Conservation (phyloP, 306 rosid genomes). For the Castanea mollissima region DNA sequence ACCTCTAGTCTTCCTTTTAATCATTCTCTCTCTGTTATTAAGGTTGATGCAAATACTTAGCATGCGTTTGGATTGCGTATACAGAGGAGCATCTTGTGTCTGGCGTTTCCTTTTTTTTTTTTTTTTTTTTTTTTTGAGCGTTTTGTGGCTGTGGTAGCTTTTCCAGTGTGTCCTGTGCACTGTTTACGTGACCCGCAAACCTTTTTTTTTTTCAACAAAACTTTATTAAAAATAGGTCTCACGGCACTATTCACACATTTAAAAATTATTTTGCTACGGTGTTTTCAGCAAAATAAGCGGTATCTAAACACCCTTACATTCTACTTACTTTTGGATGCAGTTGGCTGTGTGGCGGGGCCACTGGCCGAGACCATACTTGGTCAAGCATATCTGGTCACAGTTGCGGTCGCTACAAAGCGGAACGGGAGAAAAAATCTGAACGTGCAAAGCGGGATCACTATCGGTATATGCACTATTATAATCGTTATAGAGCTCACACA, state of each 20-base stretch:
- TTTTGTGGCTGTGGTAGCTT: too few species aligned
- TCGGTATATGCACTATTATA: constrained; percentile 92
- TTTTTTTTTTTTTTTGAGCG: too few species aligned
- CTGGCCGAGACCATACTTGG: constrained; percentile 91
- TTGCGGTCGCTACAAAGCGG: constrained; percentile 86
- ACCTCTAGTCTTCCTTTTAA: neutral
- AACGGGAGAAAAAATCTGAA: constrained; percentile 63
- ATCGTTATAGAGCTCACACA: constrained; percentile 90
- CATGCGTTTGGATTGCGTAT: too few species aligned
- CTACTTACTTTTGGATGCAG: constrained; percentile 46
- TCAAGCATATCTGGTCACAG: constrained; percentile 83
- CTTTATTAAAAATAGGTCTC: too few species aligned
- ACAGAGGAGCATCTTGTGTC: too few species aligned
- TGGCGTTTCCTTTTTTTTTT: too few species aligned
- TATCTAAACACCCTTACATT: neutral
- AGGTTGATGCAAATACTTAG: neutral
- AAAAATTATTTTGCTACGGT: too few species aligned
- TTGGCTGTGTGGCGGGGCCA: constrained; percentile 97
- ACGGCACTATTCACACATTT: too few species aligned
- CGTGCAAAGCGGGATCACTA: constrained; percentile 80
- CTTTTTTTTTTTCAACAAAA: too few species aligned
- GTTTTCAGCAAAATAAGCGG: too few species aligned
- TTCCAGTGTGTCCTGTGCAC: too few species aligned
- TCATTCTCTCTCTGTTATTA: neutral
- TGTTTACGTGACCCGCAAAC: too few species aligned